These are phyloP conservation scores for Gardenia jasminoides DNA, from an alignment of 257 asterid species.

Conservation along the genomic window DNA sequence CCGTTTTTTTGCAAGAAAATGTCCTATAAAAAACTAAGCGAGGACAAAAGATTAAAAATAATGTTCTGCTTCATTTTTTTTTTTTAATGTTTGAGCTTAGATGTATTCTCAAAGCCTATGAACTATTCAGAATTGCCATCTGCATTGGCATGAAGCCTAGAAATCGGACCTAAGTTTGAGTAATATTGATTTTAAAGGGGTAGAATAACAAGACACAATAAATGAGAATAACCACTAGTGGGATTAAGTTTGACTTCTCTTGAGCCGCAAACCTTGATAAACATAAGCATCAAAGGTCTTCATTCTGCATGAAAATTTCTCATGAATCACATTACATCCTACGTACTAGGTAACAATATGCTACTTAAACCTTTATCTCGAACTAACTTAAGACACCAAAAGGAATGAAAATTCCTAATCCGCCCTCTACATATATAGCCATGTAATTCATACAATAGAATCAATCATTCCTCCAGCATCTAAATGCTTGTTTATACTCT, in stretches of 20 bases:
- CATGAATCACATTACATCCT: neutral
- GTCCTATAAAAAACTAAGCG: too few relatives aligned
- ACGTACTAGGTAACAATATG: neutral
- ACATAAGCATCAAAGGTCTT: neutral
- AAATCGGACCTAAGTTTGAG: too few relatives aligned
- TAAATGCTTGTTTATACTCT: neutral
- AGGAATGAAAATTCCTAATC: neutral
- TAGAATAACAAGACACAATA: too few relatives aligned
- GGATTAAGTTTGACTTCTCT: neutral
- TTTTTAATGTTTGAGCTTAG: too few relatives aligned
- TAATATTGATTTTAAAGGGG: too few relatives aligned
- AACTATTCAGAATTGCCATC: neutral
- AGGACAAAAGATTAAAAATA: too few relatives aligned
- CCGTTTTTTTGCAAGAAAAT: too few relatives aligned
- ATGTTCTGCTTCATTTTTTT: neutral
- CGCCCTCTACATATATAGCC: neutral
- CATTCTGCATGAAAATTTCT: too few relatives aligned
- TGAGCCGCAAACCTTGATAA: neutral
- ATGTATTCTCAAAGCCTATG: neutral
- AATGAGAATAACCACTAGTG: neutral
- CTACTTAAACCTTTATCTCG: neutral
- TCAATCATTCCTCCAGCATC: too few relatives aligned
- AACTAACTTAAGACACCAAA: neutral
- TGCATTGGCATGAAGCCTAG: neutral
- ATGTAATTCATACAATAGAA: neutral